These are phyloP conservation scores for Pulveroboletus sp. DNA, from an alignment of 768 basidiomycete genomes.

Conservation along the genomic window DNA sequence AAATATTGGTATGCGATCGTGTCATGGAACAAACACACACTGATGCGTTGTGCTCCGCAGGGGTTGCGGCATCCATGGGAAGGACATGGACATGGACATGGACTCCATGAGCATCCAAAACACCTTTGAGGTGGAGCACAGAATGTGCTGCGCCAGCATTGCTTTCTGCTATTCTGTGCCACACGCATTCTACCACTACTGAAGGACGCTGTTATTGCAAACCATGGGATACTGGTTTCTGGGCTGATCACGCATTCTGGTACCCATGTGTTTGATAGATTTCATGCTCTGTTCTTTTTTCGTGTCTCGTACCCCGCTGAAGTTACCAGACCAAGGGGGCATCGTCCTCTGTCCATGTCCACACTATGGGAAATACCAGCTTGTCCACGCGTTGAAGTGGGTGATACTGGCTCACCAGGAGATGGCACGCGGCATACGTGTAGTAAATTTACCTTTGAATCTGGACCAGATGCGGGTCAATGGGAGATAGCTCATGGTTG, in stretches of 20 bases:
- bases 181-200: neutral
- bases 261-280: neutral
- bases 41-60: conserved; percentile 26
- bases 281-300: too few species aligned
- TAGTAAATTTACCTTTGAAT: too few species aligned
- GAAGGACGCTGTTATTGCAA: neutral
- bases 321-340: too few species aligned
- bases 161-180: conserved; percentile 10
- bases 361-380: too few species aligned
- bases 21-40: neutral
- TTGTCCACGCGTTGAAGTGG: too few species aligned
- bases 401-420: too few species aligned
- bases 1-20: conserved; percentile 51
- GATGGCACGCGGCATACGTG: too few species aligned
- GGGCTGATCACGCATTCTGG: neutral
- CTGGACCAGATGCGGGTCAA: too few species aligned
- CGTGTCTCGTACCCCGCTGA: too few species aligned
- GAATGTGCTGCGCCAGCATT: conserved; percentile 4
- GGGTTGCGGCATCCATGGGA: conserved; percentile 65
- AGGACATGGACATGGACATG: conserved; percentile 53
- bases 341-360: too few species aligned
- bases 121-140: conserved; percentile 34
- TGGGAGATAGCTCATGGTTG: too few species aligned
- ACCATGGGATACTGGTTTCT: too few species aligned
- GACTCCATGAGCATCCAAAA: conserved; percentile 34